These are phyloP conservation scores for Pestalotiopsis sp. DNA, from an alignment of 2,329 filamentous ascomycete species.

Conservation along the genomic window DNA sequence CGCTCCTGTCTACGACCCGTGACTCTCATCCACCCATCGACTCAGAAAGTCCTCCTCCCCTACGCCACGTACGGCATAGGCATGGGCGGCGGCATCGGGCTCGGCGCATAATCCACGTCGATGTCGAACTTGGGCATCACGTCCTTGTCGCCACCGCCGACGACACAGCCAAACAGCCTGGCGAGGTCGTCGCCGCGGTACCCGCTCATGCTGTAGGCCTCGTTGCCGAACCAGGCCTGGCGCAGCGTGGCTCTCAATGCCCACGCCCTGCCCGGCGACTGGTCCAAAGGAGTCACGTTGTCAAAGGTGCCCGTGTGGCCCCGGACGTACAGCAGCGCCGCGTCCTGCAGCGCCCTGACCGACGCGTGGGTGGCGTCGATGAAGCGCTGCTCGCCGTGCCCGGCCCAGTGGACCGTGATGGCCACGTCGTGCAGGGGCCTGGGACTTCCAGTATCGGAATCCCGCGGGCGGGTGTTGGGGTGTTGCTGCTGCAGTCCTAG, in stretches of 20 bases:
- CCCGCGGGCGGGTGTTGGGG: not conserved
- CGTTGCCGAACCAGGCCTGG: constrained; percentile 22
- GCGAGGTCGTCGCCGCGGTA: constrained; percentile 31
- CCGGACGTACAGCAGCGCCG: constrained; percentile 23
- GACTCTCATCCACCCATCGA: not conserved
- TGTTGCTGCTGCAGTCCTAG: not conserved
- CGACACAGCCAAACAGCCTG: constrained; percentile 22
- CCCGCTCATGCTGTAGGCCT: constrained; percentile 28
- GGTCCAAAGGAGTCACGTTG: constrained; percentile 10
- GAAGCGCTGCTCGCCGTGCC: constrained; percentile 26
- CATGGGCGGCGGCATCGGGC: not conserved
- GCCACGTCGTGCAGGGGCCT: constrained; percentile 23
- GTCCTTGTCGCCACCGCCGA: constrained; percentile 18
- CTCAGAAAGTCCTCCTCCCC: not conserved
- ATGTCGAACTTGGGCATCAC: constrained; percentile 29
- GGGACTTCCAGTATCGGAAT: too few species aligned
- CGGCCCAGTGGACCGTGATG: constrained; percentile 27
- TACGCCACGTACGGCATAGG: not conserved
- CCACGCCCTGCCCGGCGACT: not conserved
- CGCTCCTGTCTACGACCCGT: not conserved
- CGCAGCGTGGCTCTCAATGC: constrained; percentile 23
- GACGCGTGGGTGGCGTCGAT: constrained; percentile 23
- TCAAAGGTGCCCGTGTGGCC: constrained; percentile 18
- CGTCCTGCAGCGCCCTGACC: constrained; percentile 24
- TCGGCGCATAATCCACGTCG: constrained; percentile 20